Percentiles rank a stretch among this genome's conserved stretches.
Conservation (phyloP, 2,329 filamentous ascomycete genomes). For the Monosporascus ibericus region DNA sequence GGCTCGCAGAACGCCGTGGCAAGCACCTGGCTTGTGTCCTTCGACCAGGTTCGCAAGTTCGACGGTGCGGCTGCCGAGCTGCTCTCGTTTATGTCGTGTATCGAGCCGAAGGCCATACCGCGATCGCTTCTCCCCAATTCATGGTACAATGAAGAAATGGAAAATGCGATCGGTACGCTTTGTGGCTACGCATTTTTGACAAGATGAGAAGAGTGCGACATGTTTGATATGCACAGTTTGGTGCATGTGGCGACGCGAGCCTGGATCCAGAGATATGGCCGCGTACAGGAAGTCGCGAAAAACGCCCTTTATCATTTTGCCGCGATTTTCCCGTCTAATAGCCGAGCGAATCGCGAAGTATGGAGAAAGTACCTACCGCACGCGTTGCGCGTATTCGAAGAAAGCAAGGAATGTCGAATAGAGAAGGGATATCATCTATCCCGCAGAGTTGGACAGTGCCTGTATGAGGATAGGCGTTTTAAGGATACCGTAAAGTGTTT, state of each 20-base stretch:
- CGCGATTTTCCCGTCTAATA: not conserved
- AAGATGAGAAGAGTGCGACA: slow-evolving; percentile 8
- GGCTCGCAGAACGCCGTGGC: slow-evolving; percentile 28
- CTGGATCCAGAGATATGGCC: slow-evolving; percentile 17
- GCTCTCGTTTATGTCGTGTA: slow-evolving; percentile 32
- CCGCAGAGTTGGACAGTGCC: slow-evolving; percentile 8
- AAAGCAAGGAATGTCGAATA: slow-evolving; percentile 5
- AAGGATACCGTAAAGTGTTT: not conserved
- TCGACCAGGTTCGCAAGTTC: slow-evolving; percentile 27
- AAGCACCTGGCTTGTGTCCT: slow-evolving; percentile 34
- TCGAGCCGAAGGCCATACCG: slow-evolving; percentile 34
- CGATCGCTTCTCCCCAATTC: slow-evolving; percentile 23
- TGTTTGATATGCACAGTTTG: slow-evolving; percentile 29
- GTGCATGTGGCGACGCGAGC: slow-evolving; percentile 25
- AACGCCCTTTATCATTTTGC: not conserved
- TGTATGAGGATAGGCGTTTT: slow-evolving; percentile 9
- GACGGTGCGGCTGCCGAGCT: slow-evolving; percentile 26
- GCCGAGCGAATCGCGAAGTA: slow-evolving; percentile 8
- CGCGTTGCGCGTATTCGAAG: slow-evolving; percentile 13
- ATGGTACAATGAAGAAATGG: slow-evolving; percentile 6
- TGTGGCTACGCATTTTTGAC: slow-evolving; percentile 24
- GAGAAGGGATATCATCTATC: slow-evolving; percentile 10
- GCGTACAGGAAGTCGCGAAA: not conserved
- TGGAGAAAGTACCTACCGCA: slow-evolving; percentile 21
- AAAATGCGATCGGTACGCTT: slow-evolving; percentile 21